Percentiles rank a stretch among this genome's conserved stretches.
Conservation (phyloP, 2,329 filamentous ascomycete species). For the Talaromyces sp. region DNA sequence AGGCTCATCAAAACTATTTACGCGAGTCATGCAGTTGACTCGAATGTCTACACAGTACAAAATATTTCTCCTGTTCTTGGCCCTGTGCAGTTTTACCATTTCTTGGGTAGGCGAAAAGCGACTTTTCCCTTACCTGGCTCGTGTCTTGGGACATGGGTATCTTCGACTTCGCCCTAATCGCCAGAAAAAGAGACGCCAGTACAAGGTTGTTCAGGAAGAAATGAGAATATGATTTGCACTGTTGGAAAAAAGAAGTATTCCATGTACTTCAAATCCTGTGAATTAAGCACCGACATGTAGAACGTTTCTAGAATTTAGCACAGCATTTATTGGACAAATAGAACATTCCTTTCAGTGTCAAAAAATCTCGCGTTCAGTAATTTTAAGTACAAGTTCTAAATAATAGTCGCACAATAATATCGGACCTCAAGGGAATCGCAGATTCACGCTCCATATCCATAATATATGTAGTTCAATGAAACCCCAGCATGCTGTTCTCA, state of each 20-base stretch:
- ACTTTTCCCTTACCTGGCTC: constrained; percentile 64
- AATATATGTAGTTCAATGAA: not conserved
- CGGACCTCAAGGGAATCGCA: not conserved
- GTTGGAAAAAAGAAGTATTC: not conserved
- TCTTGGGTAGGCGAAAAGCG: constrained; percentile 69
- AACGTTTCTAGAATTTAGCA: not conserved
- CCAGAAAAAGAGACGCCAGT: constrained; percentile 76
- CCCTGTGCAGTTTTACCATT: constrained; percentile 60
- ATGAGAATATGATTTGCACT: constrained; percentile 43
- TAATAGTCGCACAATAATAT: not conserved
- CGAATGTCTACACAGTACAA: constrained; percentile 68
- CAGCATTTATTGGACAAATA: not conserved
- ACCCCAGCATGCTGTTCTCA: not conserved
- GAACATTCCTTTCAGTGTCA: not conserved
- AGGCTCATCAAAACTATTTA: constrained; percentile 63
- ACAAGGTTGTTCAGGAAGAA: constrained; percentile 72
- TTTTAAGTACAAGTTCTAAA: not conserved
- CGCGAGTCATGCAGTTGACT: constrained; percentile 78
- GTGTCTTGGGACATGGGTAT: constrained; percentile 58
- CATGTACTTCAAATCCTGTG: not conserved
- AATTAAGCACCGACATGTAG: not conserved
- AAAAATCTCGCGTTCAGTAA: not conserved
- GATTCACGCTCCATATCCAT: not conserved
- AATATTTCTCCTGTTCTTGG: constrained; percentile 65
- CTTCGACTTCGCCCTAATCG: constrained; percentile 50